Evolutionary conservation across 2,329 filamentous ascomycete species (phyloP), one percentile per base, ranked within the genome.

Genomic region (Monosporascus sp.): DNA sequence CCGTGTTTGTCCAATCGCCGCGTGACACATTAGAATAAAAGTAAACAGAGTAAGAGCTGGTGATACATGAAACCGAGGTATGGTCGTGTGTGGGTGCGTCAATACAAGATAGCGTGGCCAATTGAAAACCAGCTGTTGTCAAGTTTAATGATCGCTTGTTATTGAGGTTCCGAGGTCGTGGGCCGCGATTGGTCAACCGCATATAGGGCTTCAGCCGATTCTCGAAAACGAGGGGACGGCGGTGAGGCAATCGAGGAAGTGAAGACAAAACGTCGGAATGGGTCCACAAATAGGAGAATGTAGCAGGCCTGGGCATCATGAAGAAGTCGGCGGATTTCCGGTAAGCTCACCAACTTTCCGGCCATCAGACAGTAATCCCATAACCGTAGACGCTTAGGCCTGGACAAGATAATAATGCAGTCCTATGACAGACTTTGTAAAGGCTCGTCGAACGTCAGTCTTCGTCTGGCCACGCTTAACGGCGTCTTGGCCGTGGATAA

Each of bases 361-460:
- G 43, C 43, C 43, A 18, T 46, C 17, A 46, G 24, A 25, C 31
- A 43, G 39, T 46, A 46, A 25, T 46, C 6, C 24, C 43, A 24
- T 17, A 27, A 46, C 43, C 14, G 22, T 31, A 6, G 31, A 27
- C 43, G 43, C 43, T 7, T 11, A 22, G 20, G 14, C 11, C 14
- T 18, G 7, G 39, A 14, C 17, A 43, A 20, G 39, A 43, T 11
- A 20, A 20, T 24, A 14, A 43, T 14, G 24, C 22, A 43, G 17
- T 14, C 18, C 39, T 14, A 43, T 7, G 43, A 17, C 22, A 46
- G 14, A 17, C 46, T 50, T 22, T 58, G 62, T 52, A 80, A 70
- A n/a, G 88, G 77, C 51, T 85, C 83, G 65, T 96, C 91, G 71
- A 96, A 95, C 51, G 92, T 95, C 54, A 96, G 77, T 57, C 86